phyloP scores from a whole-genome alignment of 1,284 basidiomycete genomes.

The Malassezia caprae region DNA sequence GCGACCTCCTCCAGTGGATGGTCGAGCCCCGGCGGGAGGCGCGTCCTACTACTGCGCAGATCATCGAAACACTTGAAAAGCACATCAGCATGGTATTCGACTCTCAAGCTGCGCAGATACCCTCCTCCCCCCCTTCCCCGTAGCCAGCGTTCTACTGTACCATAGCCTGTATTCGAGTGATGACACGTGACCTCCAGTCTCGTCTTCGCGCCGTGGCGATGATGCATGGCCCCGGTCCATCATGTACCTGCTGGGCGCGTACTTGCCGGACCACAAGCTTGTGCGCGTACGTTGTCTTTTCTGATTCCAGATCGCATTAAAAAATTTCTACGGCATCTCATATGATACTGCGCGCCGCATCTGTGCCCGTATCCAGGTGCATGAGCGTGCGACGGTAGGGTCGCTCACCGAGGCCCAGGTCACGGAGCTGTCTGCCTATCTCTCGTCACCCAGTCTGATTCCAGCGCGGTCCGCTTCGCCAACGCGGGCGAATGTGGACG shows the following conservation, averaged over 20 bases:
- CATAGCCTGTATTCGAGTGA: background rate
- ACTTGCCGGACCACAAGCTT: conserved; percentile 45
- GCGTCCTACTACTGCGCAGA: conserved; percentile 19
- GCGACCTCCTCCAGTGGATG: conserved; percentile 36
- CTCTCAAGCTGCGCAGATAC: background rate
- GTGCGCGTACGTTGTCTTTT: conserved; percentile 33
- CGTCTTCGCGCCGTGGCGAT: background rate
- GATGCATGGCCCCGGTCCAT: conserved; percentile 1
- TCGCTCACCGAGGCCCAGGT: conserved; percentile 69
- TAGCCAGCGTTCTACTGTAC: background rate
- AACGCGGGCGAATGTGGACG: conserved; percentile 1
- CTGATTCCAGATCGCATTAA: conserved; percentile 63
- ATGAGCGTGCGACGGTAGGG: conserved; percentile 62
- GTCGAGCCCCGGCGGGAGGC: conserved; percentile 21
- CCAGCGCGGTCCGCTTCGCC: conserved; percentile 54
- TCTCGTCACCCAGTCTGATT: conserved; percentile 65
- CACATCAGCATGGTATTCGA: background rate
- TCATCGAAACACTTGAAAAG: background rate
- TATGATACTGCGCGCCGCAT: conserved; percentile 63
- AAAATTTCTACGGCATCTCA: conserved; percentile 72
- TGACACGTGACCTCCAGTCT: background rate
- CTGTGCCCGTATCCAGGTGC: conserved; percentile 77
- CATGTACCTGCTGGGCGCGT: conserved; percentile 46
- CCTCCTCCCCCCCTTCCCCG: background rate
- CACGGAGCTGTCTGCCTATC: conserved; percentile 72